These are phyloP conservation scores for Pochonia chlamydosporia DNA, from an alignment of 2,329 filamentous ascomycete species.

Conservation along the genomic window DNA sequence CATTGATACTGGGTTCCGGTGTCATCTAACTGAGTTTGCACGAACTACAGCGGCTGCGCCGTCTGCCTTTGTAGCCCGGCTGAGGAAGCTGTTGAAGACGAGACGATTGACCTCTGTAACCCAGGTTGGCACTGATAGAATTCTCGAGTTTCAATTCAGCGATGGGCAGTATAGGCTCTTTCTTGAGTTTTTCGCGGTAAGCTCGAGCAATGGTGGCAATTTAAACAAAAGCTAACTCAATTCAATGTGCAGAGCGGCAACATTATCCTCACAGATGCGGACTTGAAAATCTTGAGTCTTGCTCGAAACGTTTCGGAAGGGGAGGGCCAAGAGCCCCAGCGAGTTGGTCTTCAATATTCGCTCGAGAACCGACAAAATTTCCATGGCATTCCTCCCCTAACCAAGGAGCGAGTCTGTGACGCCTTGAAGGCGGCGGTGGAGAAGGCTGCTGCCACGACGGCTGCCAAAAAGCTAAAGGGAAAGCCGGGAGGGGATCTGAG, in stretches of 20 bases:
- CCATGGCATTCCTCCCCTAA: constrained; percentile 66
- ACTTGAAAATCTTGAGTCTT: constrained; percentile 75
- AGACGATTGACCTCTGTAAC: constrained; percentile 72
- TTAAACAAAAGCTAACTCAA: not conserved
- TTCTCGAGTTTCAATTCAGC: constrained; percentile 88
- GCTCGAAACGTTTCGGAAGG: constrained; percentile 75
- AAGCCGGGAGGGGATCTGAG: constrained; percentile 71
- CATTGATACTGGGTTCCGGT: constrained; percentile 92
- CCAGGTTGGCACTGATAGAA: constrained; percentile 88
- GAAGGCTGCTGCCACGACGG: constrained; percentile 41
- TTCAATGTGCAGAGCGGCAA: constrained; percentile 63
- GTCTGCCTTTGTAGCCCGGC: constrained; percentile 74
- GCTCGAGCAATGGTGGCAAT: constrained; percentile 2
- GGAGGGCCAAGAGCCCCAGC: constrained; percentile 76
- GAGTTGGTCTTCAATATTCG: constrained; percentile 71
- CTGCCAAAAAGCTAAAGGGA: constrained; percentile 61
- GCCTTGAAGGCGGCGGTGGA: constrained; percentile 63
- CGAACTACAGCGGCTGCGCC: constrained; percentile 80
- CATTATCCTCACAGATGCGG: constrained; percentile 81
- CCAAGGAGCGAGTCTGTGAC: constrained; percentile 62
- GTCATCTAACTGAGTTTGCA: constrained; percentile 86
- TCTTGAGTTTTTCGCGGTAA: constrained; percentile 83
- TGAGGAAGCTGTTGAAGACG: constrained; percentile 86
- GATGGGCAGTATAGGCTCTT: constrained; percentile 85
- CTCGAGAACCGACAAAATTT: constrained; percentile 82